Conservation (phyloP, 2,329 filamentous ascomycete species). For the Didymella exigua region DNA sequence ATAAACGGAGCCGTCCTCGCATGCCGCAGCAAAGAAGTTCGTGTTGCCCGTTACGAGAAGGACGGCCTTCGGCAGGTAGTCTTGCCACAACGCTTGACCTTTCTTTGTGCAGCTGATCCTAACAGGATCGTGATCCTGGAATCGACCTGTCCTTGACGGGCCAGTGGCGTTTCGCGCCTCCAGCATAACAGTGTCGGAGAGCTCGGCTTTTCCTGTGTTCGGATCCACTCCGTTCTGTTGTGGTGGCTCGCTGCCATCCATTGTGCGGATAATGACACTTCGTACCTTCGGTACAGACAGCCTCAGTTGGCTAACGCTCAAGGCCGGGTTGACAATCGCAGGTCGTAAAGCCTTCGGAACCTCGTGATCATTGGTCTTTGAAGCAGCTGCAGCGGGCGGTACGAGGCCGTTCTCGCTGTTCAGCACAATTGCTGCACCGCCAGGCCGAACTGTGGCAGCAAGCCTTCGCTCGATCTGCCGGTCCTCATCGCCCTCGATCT, state of each 20-base stretch:
- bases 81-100: constrained; percentile 86
- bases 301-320: constrained; percentile 81
- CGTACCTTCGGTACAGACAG: constrained; percentile 87
- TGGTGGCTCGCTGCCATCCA: constrained; percentile 67
- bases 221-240: constrained; percentile 52
- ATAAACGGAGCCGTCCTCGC: constrained; percentile 89
- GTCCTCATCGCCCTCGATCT: constrained; percentile 77
- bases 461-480: constrained; percentile 64
- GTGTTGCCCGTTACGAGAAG: constrained; percentile 90
- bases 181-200: constrained; percentile 73
- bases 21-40: constrained; percentile 89
- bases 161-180: constrained; percentile 83
- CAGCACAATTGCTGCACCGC: constrained; percentile 74
- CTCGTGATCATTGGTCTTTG: constrained; percentile 41
- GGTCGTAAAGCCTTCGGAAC: constrained; percentile 84
- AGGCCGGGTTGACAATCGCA: constrained; percentile 80
- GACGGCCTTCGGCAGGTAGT: constrained; percentile 84
- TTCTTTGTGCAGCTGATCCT: constrained; percentile 81
- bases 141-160: constrained; percentile 63
- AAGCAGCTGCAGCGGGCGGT: constrained; percentile 66
- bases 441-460: constrained; percentile 64
- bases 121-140: constrained; percentile 76
- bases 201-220: constrained; percentile 50
- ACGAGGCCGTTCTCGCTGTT: constrained; percentile 80
- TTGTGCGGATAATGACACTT: constrained; percentile 78